Percentiles rank a stretch among this genome's conserved stretches.
These are phyloP conservation scores for Globomyces pollinis-pini DNA, from an alignment of 192 early-diverging fungal genomes.

Conservation along the genomic window DNA sequence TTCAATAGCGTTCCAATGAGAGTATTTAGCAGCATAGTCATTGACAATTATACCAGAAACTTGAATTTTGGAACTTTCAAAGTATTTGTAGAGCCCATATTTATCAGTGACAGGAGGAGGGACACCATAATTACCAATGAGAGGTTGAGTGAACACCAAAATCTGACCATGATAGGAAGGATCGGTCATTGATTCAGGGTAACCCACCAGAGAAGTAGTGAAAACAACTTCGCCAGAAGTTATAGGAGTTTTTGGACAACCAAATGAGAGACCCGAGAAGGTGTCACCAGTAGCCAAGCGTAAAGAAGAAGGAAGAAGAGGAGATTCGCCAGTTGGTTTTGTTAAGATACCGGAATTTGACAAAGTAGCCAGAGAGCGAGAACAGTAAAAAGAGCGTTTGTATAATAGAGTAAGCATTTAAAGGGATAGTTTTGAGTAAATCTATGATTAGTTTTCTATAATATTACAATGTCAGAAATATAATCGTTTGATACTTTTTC, in stretches of 20 bases:
- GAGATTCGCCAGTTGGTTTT: conserved; percentile 15
- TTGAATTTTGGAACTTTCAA: conserved; percentile 82
- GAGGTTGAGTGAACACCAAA: conserved; percentile 90
- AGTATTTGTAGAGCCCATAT: conserved; percentile 77
- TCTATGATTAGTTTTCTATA: conserved; percentile 10
- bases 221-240: conserved; percentile 84
- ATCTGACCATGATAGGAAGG: conserved; percentile 96
- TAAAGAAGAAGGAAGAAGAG: conserved; percentile 51
- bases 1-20: conserved; percentile 90
- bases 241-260: conserved; percentile 54
- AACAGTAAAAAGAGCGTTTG: conserved; percentile 1
- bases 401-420: conserved; percentile 15
- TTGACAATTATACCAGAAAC: conserved; percentile 79
- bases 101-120: conserved; percentile 64
- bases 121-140: conserved; percentile 96
- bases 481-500: conserved; percentile 87
- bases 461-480: conserved; percentile 65
- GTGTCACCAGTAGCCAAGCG: conserved; percentile 73
- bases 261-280: conserved; percentile 83
- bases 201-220: conserved; percentile 89
- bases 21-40: conserved; percentile 85
- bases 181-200: conserved; percentile 96
- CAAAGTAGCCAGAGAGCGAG: conserved; percentile 31
- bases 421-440: conserved; percentile 29
- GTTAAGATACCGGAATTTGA: conserved; percentile 24